A percentile compares a stretch with the other conserved stretches of the same genome.
phyloP scores from a whole-genome alignment of 2,329 filamentous ascomycete genomes.

The Clonostachys rosea region DNA sequence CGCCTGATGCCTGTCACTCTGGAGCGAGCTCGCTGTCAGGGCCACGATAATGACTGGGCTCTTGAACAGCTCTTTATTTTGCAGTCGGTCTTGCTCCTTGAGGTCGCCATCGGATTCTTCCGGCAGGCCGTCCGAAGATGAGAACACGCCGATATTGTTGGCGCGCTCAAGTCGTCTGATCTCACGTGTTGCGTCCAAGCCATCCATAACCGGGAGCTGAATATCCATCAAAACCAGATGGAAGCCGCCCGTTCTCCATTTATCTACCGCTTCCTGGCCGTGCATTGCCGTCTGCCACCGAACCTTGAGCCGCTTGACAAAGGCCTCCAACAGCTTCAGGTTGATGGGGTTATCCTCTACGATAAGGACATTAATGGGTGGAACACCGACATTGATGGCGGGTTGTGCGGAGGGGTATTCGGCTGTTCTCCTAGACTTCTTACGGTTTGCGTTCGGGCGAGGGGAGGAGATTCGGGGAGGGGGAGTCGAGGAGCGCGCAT shows the following conservation, averaged over 20 bases:
- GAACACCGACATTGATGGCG: slow-evolving; percentile 76
- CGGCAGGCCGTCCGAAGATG: slow-evolving; percentile 54
- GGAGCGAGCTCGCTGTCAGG: slow-evolving; percentile 87
- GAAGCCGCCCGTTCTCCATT: slow-evolving; percentile 90
- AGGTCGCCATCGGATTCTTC: slow-evolving; percentile 38
- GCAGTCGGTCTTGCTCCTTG: slow-evolving; percentile 63
- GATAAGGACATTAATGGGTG: slow-evolving; percentile 94
- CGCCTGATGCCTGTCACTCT: slow-evolving; percentile 93
- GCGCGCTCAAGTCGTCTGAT: slow-evolving; percentile 85
- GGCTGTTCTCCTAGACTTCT: slow-evolving; percentile 43
- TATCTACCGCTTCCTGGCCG: slow-evolving; percentile 84
- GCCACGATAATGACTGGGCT: slow-evolving; percentile 97
- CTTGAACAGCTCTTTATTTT: slow-evolving; percentile 74
- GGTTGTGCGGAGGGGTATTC: slow-evolving; percentile 47
- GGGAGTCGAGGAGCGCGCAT: slow-evolving; percentile 46
- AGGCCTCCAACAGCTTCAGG: slow-evolving; percentile 84
- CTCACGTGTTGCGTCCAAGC: slow-evolving; percentile 89
- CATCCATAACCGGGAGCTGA: slow-evolving; percentile 94
- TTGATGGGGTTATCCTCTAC: slow-evolving; percentile 99
- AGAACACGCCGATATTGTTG: slow-evolving; percentile 90
- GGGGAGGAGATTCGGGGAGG: slow-evolving; percentile 44
- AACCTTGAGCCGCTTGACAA: slow-evolving; percentile 93
- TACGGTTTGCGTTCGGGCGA: slow-evolving; percentile 28
- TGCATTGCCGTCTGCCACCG: slow-evolving; percentile 98
- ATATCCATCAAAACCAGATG: slow-evolving; percentile 99